Evolutionary conservation across 192 early-diverging fungal genomes (phyloP).

Genomic region (Coemansia sp.): DNA sequence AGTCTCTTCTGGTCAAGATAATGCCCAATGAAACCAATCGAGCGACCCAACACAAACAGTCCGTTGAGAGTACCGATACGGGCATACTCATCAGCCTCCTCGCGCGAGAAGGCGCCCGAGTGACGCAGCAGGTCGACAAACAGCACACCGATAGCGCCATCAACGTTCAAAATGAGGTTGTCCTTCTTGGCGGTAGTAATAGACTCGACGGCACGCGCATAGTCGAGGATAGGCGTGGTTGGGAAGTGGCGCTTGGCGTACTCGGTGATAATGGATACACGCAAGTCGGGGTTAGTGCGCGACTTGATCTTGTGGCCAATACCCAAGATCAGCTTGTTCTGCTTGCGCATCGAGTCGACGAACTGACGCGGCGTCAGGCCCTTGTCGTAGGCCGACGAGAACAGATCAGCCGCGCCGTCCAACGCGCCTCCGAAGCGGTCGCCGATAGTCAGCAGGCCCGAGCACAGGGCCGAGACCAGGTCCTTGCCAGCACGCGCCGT

Average conservation of each 20-base stretch:
- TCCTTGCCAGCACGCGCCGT: conserved; percentile 98
- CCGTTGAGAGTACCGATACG: conserved; percentile 96
- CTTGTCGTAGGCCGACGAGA: conserved; percentile 92
- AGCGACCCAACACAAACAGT: conserved; percentile 92
- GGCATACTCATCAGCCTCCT: conserved; percentile 96
- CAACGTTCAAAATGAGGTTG: conserved; percentile 94
- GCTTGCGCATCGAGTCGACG: conserved; percentile 91
- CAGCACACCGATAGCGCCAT: conserved; percentile 91
- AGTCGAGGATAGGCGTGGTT: conserved; percentile 83
- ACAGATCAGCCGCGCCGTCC: conserved; percentile 93
- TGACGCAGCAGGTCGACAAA: conserved; percentile 94
- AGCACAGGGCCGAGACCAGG: conserved; percentile 90
- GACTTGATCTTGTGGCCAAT: conserved; percentile 99
- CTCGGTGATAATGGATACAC: conserved; percentile 93
- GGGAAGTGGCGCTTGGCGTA: conserved; percentile 90
- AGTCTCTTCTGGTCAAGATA: conserved; percentile 97
- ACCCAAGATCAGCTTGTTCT: conserved; percentile 96
- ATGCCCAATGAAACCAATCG: conserved; percentile 97
- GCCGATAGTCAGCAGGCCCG: conserved; percentile 96
- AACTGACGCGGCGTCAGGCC: conserved; percentile 91
- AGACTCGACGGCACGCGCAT: conserved; percentile 90
- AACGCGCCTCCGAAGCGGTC: conserved; percentile 97
- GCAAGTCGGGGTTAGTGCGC: conserved; percentile 96
- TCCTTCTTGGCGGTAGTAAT: conserved; percentile 99
- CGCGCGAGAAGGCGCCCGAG: conserved; percentile 88